These are phyloP conservation scores for Cladosporium oxysporum DNA, from an alignment of 2,329 filamentous ascomycete genomes.

Conservation along the genomic window DNA sequence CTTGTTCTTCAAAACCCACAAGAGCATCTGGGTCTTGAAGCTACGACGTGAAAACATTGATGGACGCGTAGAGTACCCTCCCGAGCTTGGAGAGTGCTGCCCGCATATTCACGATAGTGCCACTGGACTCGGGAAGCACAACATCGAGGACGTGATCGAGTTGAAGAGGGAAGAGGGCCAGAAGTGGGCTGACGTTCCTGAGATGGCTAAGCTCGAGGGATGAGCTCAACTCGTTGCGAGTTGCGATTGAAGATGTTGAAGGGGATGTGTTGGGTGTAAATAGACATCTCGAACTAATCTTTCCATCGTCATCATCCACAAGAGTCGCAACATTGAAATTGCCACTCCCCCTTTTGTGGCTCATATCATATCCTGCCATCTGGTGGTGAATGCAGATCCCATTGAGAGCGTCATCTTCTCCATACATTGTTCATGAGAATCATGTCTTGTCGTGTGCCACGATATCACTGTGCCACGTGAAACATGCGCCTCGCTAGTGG, in stretches of 20 bases:
- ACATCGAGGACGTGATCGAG: conserved; percentile 30
- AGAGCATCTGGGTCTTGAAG: conserved; percentile 31
- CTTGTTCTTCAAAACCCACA: conserved; percentile 30
- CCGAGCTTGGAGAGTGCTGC: conserved; percentile 27
- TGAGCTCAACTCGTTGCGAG: neutral
- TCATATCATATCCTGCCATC: neutral
- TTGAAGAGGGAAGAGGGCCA: conserved; percentile 24
- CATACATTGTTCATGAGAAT: neutral
- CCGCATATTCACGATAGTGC: conserved; percentile 30
- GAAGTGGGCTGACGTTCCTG: conserved; percentile 24
- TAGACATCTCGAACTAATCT: neutral
- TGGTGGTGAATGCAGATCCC: neutral
- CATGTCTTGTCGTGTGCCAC: neutral
- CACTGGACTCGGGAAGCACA: conserved; percentile 27
- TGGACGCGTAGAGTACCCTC: conserved; percentile 26
- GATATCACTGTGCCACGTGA: neutral
- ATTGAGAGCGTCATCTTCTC: neutral
- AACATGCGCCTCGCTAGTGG: neutral
- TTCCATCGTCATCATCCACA: neutral
- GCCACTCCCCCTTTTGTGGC: neutral
- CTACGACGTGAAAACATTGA: conserved; percentile 28
- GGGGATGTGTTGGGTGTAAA: neutral
- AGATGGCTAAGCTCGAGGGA: conserved; percentile 11
- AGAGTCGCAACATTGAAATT: neutral
- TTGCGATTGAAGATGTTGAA: neutral